These are phyloP conservation scores for Fusarium liriodendri DNA, from an alignment of 2,329 filamentous ascomycete species.

Conservation along the genomic window DNA sequence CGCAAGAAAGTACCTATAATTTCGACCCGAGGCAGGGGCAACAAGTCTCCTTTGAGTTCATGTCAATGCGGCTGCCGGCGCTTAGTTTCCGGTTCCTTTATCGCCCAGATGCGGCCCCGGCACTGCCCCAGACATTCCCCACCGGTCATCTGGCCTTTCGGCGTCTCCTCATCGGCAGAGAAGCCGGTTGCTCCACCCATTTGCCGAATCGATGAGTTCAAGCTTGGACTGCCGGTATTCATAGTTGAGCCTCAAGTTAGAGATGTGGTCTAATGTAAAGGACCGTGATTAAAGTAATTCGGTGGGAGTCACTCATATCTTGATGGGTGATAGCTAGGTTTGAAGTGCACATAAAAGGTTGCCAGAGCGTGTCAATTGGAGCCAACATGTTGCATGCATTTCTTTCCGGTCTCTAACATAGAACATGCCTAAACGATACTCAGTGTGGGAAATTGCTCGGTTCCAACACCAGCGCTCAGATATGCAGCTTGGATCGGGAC, in stretches of 20 bases:
- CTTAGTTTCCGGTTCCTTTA: not conserved
- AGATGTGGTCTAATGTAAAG: not conserved
- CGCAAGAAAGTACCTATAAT: not conserved
- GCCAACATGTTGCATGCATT: not conserved
- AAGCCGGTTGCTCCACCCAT: not conserved
- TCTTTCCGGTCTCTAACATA: not conserved
- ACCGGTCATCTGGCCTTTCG: not conserved
- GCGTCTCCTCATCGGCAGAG: not conserved
- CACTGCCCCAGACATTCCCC: not conserved
- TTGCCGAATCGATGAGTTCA: not conserved
- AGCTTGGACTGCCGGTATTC: not conserved
- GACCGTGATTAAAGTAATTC: not conserved
- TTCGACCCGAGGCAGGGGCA: not conserved
- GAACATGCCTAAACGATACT: not conserved
- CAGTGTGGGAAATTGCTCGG: not conserved
- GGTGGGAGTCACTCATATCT: no score
- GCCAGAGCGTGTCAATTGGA: not conserved
- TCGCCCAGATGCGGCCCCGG: not conserved
- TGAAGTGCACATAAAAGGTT: not conserved
- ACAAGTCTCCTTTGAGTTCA: not conserved
- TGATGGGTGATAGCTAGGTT: not conserved
- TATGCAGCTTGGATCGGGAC: not conserved
- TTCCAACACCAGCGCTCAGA: not conserved
- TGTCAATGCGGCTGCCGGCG: not conserved
- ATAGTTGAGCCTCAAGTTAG: not conserved